These are phyloP conservation scores for Podila verticillata DNA, from an alignment of 192 early-diverging fungal species.

Conservation along the genomic window DNA sequence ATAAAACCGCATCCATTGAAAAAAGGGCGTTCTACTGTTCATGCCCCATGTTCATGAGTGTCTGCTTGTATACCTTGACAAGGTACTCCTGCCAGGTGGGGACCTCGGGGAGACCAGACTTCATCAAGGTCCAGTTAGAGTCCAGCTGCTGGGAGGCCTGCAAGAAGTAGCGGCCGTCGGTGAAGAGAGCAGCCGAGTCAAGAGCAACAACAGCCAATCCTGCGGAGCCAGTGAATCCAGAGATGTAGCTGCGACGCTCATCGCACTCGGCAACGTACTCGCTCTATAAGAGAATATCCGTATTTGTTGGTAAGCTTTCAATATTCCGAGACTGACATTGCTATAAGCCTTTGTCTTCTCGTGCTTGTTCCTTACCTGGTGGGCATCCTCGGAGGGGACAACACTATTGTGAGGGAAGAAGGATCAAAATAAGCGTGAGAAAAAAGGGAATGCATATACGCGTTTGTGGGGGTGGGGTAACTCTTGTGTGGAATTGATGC, in stretches of 20 bases:
- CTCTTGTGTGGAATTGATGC: neutral
- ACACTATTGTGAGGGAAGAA: constrained; percentile 59
- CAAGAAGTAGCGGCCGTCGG: constrained; percentile 97
- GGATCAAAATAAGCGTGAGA: constrained; percentile 23
- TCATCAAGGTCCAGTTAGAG: constrained; percentile 94
- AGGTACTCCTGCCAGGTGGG: constrained; percentile 94
- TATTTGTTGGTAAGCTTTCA: neutral
- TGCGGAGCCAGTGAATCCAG: constrained; percentile 98
- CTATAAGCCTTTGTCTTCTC: neutral
- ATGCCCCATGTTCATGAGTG: too few relatives aligned
- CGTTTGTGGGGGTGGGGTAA: neutral
- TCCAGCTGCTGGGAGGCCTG: constrained; percentile 95
- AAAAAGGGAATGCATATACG: constrained; percentile 14
- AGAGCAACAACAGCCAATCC: constrained; percentile 87
- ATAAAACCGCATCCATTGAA: neutral
- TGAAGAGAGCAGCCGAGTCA: constrained; percentile 88
- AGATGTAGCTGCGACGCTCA: constrained; percentile 89
- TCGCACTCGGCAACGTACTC: constrained; percentile 95
- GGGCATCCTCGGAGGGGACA: constrained; percentile 95
- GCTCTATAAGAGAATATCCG: constrained; percentile 62
- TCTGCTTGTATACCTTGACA: constrained; percentile 58
- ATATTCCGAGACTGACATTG: neutral
- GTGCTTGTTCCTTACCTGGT: constrained; percentile 70
- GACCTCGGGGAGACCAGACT: constrained; percentile 86
- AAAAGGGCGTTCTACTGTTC: neutral